Evolutionary conservation across 176 grass and related monocot genomes (phyloP).

Genomic region (Coix lacrymajobi): DNA sequence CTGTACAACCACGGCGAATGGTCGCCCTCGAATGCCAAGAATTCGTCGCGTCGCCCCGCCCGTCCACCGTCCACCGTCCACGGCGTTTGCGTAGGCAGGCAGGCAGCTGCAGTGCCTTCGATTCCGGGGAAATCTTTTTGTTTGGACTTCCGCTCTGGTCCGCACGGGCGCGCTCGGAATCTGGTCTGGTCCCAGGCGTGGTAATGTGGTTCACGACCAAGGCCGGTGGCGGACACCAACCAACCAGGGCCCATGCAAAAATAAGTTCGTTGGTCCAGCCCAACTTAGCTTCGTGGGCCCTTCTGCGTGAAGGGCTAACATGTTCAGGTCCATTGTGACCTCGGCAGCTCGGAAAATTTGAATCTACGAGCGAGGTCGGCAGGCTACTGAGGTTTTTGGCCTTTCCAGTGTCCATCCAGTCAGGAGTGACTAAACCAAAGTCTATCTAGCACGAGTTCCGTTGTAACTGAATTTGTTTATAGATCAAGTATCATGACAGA

Average conservation of each 20-base stretch:
- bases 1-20: no score
- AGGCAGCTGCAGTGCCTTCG: no score
- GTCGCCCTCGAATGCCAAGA: no score
- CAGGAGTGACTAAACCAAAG: not conserved
- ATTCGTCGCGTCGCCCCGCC: no score
- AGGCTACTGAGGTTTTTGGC: not conserved
- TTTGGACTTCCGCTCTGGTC: not conserved
- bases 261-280: not conserved
- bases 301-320: not conserved
- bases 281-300: not conserved
- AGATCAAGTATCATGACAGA: not conserved
- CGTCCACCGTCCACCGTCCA: no score
- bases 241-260: not conserved
- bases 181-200: not conserved
- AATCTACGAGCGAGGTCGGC: not conserved
- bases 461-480: not conserved
- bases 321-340: not conserved
- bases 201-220: not conserved
- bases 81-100: no score
- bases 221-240: not conserved
- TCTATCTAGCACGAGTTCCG: not conserved
- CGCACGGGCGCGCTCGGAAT: not conserved
- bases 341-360: not conserved
- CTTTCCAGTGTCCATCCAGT: not conserved
- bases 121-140: not conserved